Conservation (phyloP, 2,329 filamentous ascomycete species). For the Aspergillus floridensis region DNA sequence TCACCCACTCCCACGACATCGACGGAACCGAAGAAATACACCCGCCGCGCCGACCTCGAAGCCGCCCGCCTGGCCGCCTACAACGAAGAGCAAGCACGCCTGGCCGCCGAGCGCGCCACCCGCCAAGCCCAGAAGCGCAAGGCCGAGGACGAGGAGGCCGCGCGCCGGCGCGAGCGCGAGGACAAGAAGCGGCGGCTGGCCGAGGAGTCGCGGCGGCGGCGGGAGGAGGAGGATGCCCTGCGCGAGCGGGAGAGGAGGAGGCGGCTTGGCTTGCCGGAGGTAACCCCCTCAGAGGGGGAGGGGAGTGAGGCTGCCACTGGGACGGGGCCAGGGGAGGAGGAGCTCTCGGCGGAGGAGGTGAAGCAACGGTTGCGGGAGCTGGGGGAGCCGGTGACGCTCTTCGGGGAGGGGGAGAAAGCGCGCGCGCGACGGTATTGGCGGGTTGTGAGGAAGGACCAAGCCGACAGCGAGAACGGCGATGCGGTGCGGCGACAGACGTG, state of each 20-base stretch:
- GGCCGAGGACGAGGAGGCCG: conserved; percentile 78
- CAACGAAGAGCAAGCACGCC: conserved; percentile 71
- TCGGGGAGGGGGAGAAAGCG: conserved; percentile 74
- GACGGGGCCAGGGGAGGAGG: conserved; percentile 39
- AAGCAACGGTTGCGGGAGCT: conserved; percentile 65
- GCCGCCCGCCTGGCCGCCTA: conserved; percentile 77
- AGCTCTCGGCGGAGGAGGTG: conserved; percentile 71
- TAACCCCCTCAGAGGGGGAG: conserved; percentile 45
- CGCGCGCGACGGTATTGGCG: conserved; percentile 69
- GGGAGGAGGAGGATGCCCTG: conserved; percentile 70
- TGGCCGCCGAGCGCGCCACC: conserved; percentile 69
- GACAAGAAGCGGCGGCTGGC: conserved; percentile 80
- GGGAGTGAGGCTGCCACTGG: conserved; percentile 28
- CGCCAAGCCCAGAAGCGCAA: conserved; percentile 78
- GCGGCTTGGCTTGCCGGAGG: conserved; percentile 75
- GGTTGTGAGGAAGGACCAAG: conserved; percentile 39
- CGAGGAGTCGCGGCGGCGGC: conserved; percentile 68
- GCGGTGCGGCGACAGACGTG: conserved; percentile 41
- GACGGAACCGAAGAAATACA: conserved; percentile 65
- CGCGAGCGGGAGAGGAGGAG: conserved; percentile 72
- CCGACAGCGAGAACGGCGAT: too few relatives aligned
- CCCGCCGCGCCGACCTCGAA: conserved; percentile 83
- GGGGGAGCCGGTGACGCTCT: conserved; percentile 71
- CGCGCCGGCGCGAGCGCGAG: conserved; percentile 66
- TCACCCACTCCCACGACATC: conserved; percentile 9